Evolutionary conservation across 1,284 basidiomycete species (phyloP), one percentile per base, ranked within the genome.

Genomic region (Abortiporus biennis): DNA sequence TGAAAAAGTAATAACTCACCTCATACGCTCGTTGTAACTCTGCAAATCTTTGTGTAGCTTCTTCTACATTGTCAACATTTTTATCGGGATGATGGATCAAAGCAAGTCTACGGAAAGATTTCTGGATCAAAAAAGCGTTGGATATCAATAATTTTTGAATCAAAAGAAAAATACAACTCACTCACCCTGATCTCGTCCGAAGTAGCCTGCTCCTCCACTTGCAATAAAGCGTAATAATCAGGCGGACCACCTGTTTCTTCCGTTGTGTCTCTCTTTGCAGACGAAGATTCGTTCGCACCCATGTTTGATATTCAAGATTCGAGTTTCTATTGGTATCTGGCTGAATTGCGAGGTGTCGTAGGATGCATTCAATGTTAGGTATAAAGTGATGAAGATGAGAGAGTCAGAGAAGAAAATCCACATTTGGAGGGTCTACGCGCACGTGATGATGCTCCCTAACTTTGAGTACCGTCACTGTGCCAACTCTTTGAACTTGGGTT

Each of bases 21-120:
- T 98, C 95, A 58, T 97, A 98, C 0, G 95, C 95, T 54, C 94
- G 90, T 55, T 97, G 94, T 12, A 99, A 67, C 35, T 80, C 70
- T 9, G 92, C 85, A 61, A 99, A 99, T 17, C 85, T 77, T 54
- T 85, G 74, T 0, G 93, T 98, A 0, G 96, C 85, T 33, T 80
- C 88, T 52, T 96, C 91, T 3, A 88, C 64, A 54, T 93, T 77
- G 45, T 81, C 72, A 22, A 79, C 74, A 54, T 94, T 94, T 63
- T 93, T 94, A 62, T 94, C 92, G 1, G 91, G 90, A 61, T 94
- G 91, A 60, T 94, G 88, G 13, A 88, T 66, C 13, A 94, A 72
- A 6, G 92, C 92, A 4, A 92, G 74, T 55, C 73, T 80, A 38
- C 92, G 72, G 62, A 92, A 94, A 11, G 92, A 81, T 63, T 74